Conservation (phyloP, 2,329 filamentous ascomycete species). For the Orbilia ellipsospora region DNA sequence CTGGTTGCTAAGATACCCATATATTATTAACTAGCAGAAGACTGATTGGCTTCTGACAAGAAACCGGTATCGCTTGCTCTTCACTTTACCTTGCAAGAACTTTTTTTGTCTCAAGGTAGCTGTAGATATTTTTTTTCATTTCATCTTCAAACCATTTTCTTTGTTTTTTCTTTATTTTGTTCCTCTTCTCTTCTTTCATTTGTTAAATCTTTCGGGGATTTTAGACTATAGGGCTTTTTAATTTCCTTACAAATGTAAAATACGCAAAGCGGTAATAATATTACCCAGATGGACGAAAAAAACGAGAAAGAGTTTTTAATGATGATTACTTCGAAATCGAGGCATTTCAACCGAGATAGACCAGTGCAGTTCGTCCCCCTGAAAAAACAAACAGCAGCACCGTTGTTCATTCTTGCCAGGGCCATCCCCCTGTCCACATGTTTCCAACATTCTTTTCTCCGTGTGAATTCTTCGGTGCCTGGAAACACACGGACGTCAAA, state of each 20-base stretch:
- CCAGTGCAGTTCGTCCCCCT: too few relatives aligned
- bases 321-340: conserved; percentile 22
- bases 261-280: conserved; percentile 27
- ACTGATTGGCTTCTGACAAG: conserved; percentile 33
- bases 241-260: conserved; percentile 41
- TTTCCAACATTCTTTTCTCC: background rate
- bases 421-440: background rate
- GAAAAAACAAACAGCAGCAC: background rate
- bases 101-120: conserved; percentile 29
- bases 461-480: background rate
- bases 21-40: conserved; percentile 38
- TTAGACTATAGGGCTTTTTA: conserved; percentile 34
- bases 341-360: background rate
- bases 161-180: conserved; percentile 20
- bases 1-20: conserved; percentile 48
- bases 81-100: background rate
- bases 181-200: conserved; percentile 40
- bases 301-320: conserved; percentile 32
- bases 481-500: background rate
- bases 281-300: conserved; percentile 21
- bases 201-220: conserved; percentile 27
- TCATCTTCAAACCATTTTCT: background rate
- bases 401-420: background rate
- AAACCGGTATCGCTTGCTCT: conserved; percentile 18
- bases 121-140: conserved; percentile 4